These are phyloP conservation scores for Emydomyces testavorans DNA, from an alignment of 2,329 filamentous ascomycete genomes.

Conservation along the genomic window DNA sequence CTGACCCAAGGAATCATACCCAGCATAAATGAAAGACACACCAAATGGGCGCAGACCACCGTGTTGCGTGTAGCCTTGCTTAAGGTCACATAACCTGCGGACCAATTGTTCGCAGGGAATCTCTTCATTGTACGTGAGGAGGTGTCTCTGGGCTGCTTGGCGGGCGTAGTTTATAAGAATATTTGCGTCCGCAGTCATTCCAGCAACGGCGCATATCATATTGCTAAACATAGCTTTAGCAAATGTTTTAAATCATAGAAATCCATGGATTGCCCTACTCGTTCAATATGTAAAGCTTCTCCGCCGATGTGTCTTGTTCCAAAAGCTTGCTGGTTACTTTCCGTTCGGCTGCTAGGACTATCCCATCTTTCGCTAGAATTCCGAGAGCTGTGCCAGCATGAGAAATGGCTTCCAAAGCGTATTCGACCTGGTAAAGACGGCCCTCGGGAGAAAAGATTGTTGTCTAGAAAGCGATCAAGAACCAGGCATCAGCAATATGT, in stretches of 20 bases:
- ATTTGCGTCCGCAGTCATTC: conserved; percentile 98
- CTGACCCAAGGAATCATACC: conserved; percentile 88
- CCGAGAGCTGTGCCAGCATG: conserved; percentile 94
- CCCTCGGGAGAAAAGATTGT: conserved; percentile 99
- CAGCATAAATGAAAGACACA: conserved; percentile 98
- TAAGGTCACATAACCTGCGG: conserved; percentile 88
- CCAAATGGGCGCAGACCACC: conserved; percentile 96
- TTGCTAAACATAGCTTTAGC: conserved; percentile 50
- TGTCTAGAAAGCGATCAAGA: conserved; percentile 48
- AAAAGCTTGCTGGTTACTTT: conserved; percentile 99
- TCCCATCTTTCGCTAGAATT: conserved; percentile 94
- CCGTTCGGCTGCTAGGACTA: conserved; percentile 92
- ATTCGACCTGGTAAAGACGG: conserved; percentile 97
- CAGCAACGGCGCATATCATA: conserved; percentile 98
- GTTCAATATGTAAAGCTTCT: conserved; percentile 99
- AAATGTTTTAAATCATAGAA: background rate
- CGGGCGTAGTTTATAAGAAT: conserved; percentile 99
- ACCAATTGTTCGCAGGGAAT: conserved; percentile 99
- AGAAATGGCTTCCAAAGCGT: conserved; percentile 96
- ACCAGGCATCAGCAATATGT: conserved; percentile 10
- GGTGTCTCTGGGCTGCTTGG: conserved; percentile 91
- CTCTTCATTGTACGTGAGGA: conserved; percentile 98
- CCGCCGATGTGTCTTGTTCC: conserved; percentile 97
- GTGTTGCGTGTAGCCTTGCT: conserved; percentile 98
- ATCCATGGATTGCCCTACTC: conserved; percentile 51